A percentile compares a stretch with the other conserved stretches of the same genome.
These are phyloP conservation scores for Quercus suber DNA, from an alignment of 306 rosid genomes.

Conservation along the genomic window DNA sequence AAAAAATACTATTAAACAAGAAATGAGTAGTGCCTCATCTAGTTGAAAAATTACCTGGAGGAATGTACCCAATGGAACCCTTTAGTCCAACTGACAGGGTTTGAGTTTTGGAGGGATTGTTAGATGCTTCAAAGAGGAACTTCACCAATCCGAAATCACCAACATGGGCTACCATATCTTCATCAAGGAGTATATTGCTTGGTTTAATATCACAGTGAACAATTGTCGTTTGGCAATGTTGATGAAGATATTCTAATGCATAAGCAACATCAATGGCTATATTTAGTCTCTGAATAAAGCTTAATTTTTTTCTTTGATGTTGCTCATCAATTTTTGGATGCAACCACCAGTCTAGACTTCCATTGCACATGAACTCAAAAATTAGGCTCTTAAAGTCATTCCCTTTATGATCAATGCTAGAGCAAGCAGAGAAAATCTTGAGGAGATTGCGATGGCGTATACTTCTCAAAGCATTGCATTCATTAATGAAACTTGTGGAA, in stretches of 20 bases:
- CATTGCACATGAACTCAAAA: conserved; percentile 37
- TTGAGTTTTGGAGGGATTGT: no score
- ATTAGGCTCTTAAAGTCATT: conserved; percentile 30
- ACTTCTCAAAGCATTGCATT: conserved; percentile 28
- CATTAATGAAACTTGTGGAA: not conserved
- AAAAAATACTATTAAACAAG: no score
- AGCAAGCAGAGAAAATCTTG: conserved; percentile 26
- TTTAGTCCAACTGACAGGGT: not conserved
- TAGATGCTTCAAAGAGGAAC: not conserved
- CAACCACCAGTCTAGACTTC: conserved; percentile 35
- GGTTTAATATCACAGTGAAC: conserved; percentile 53
- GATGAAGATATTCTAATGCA: conserved; percentile 42
- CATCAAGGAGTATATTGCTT: conserved; percentile 40
- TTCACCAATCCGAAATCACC: conserved; percentile 52
- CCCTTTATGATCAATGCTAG: conserved; percentile 29
- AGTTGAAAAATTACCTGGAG: conserved; percentile 21
- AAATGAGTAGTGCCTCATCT: no score
- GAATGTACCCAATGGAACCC: conserved; percentile 36
- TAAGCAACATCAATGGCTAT: conserved; percentile 43
- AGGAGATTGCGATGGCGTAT: conserved; percentile 28
- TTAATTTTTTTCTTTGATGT: not conserved
- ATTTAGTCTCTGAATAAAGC: conserved; percentile 12
- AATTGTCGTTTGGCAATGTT: conserved; percentile 20
- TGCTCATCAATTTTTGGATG: not conserved
- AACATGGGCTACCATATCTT: conserved; percentile 30